Base-by-base conservation (phyloP, 1,284 basidiomycete species). In the Apiotrichum mycotoxinovorans region DNA sequence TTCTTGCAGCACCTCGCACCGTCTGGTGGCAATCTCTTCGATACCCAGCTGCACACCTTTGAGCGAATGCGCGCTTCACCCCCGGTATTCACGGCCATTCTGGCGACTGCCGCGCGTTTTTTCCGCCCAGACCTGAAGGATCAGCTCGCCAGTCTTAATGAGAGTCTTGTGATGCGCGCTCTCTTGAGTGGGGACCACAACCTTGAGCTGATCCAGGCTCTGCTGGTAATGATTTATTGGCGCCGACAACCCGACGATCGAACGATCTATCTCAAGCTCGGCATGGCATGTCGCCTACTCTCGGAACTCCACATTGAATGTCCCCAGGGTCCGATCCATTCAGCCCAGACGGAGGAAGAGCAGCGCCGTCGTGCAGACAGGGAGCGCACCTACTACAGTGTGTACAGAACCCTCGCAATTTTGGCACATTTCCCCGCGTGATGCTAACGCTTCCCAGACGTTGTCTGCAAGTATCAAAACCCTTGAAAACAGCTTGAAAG, bases 251-350 rank as follows among this genome's bases (percentile, higher is more conserved):
- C 58, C 0, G 58, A 66, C 12, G 62, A 66, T 11, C 46, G 56
- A 15, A 58, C 65, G 2, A 51, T 56, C 1, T 69, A 62, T 46
- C 50, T 58, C 9, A 66, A 66, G 35, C 47, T 66, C 12, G 69
- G 66, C 3, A 61, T 64, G 25, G 66, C 67, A 1, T 59, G 66
- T 4, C 51, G 69, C 0, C 48, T 65, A 12, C 61, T 65, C 0
- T 56, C 47, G 18, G 63, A 71, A 56, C 56, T 70, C 2, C 54
- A 51, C 17, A 37, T 54, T 25, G 18, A 51, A 7, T 52, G 52
- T 26, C 37, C 54, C 1, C 17, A 44, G 10, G 35, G 52, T 3
- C 11, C n/a, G 0, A n/a, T 34, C 9, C 17, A 23, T 11, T 45
- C 27, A 10, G 17, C 35, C 10, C 34, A 33, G 14, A 40, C 40